Conservation (phyloP, 352 stramenopile species). For the Phytopythium litorale region DNA sequence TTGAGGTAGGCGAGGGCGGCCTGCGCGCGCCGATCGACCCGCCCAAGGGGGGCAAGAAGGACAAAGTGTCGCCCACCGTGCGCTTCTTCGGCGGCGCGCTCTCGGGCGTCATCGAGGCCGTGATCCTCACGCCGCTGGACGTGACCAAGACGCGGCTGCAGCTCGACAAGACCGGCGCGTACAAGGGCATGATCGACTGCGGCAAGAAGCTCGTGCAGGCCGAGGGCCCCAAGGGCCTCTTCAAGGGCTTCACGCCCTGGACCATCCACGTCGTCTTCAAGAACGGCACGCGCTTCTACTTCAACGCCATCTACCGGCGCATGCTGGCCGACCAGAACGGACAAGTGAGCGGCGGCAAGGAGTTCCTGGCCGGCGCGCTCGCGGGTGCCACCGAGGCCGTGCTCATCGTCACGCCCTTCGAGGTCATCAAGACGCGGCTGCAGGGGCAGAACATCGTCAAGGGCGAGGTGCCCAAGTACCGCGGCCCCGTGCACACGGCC, state of each 20-base stretch:
- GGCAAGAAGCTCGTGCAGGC: constrained; percentile 74
- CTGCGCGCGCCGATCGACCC: constrained; percentile 48
- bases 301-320: constrained; percentile 82
- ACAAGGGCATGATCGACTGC: constrained; percentile 85
- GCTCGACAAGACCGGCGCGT: constrained; percentile 82
- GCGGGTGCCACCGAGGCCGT: constrained; percentile 95
- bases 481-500: constrained; percentile 89
- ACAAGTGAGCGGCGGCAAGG: constrained; percentile 73
- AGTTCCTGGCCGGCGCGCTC: constrained; percentile 89
- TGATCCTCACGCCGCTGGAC: constrained; percentile 85
- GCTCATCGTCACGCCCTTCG: constrained; percentile 96
- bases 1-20: constrained; percentile 76
- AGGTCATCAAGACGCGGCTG: constrained; percentile 98
- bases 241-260: constrained; percentile 88
- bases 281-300: constrained; percentile 90
- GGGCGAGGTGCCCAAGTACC: constrained; percentile 83
- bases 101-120: constrained; percentile 82
- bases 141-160: constrained; percentile 89
- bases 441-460: constrained; percentile 90
- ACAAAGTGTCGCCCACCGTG: constrained; percentile 63
- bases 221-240: constrained; percentile 76
- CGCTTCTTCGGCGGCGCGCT: constrained; percentile 83
- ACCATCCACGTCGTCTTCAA: constrained; percentile 88
- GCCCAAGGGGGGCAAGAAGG: constrained; percentile 25
- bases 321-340: constrained; percentile 74